Evolutionary conservation across 768 basidiomycete species (phyloP), one percentile per base, ranked within the genome.

Genomic region (Trametes meyenii): DNA sequence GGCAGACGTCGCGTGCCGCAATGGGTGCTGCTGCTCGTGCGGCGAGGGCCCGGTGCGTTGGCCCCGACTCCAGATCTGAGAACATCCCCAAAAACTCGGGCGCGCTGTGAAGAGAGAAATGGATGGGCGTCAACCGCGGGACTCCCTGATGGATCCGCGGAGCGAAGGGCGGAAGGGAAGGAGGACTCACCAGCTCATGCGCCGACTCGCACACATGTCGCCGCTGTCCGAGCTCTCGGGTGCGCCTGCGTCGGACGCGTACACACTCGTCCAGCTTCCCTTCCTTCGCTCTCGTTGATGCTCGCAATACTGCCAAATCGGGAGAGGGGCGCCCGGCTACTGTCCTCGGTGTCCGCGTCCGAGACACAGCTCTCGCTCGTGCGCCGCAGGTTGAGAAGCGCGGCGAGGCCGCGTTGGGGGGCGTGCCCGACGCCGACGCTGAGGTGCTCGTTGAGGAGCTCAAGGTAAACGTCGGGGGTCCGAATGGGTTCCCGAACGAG

Each of bases 221-320:
- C 45, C 65, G n/a, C n/a, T n/a, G 26, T 60, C 62, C 36, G 56
- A 38, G 56, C 46, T 51, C 45, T 62, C 66, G 40, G 40, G 40
- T 3, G 56, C 55, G n/a, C 62, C 67, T 16, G 52, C 56, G n/a
- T 70, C 71, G 42, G 66, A 67, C 45, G 45, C 55, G 44, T 62
- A 67, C n/a, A 61, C 67, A 58, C 71, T 72, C 56, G 71, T 71
- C 64, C 60, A 67, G 62, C 72, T 72, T 19, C 54, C 67, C 61
- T n/a, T n/a, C n/a, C n/a, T n/a, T 71, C 70, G 64, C 70, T 73
- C 4, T 68, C 67, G 44, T 62, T 68, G 38, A 67, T 60, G 57
- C 68, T 70, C 62, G 71, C 69, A 26, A 70, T 58, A 44, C 64
- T 67, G 26, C 66, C 69, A 53, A 68, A 71, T 46, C 68, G 50